A percentile compares a stretch with the other conserved stretches of the same genome.
Conservation (phyloP, 345 rosid genomes). For the Mallotus nudiflorus region DNA sequence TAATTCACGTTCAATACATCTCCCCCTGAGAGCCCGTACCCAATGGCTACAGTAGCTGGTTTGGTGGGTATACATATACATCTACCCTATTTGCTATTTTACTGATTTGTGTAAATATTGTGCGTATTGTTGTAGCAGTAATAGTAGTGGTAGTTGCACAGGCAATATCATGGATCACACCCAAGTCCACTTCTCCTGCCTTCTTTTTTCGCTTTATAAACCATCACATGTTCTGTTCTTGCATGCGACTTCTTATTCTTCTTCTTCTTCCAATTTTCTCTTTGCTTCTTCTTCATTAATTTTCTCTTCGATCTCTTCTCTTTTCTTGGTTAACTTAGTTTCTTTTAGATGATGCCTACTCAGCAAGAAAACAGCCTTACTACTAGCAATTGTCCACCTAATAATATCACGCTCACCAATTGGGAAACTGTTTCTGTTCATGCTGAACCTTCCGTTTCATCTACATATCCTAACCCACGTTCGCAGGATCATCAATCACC, state of each 20-base stretch:
- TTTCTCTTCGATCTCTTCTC: no score
- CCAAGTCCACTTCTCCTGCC: constrained; percentile 43
- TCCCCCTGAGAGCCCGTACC: constrained; percentile 10
- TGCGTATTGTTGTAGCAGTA: not conserved
- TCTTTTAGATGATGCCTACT: constrained; percentile 57
- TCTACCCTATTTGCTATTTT: no score
- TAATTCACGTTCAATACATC: constrained; percentile 20
- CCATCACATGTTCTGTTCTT: constrained; percentile 35
- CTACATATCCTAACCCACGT: constrained; percentile 41
- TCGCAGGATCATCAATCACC: constrained; percentile 31
- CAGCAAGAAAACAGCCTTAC: constrained; percentile 47
- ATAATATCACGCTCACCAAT: constrained; percentile 20
- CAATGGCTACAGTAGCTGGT: not conserved
- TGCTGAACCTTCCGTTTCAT: constrained; percentile 46
- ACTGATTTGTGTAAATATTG: not conserved
- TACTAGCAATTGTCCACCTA: constrained; percentile 21
- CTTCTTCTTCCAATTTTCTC: not conserved
- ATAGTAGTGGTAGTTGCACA: not conserved
- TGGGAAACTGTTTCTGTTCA: constrained; percentile 48
- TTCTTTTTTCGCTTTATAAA: constrained; percentile 28
- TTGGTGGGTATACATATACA: not conserved
- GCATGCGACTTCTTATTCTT: constrained; percentile 28
- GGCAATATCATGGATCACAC: constrained; percentile 20
- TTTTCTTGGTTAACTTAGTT: not conserved
- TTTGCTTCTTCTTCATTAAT: not conserved